Conservation (phyloP, 768 basidiomycete genomes). For the Leccinum aurantiacum region DNA sequence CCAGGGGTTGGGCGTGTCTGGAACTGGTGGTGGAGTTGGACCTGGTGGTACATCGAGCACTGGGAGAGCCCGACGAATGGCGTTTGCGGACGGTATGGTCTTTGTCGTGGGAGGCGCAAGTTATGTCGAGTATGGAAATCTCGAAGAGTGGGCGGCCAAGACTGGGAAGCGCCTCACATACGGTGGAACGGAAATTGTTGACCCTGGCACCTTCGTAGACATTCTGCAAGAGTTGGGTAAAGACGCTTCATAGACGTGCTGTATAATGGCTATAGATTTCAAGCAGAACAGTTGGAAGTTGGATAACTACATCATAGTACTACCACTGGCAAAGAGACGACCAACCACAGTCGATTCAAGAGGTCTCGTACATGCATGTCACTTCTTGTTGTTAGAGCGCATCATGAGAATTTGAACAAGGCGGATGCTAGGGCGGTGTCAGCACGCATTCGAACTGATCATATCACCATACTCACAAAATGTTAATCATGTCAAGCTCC, state of each 20-base stretch:
- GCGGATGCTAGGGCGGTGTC: constrained; percentile 54
- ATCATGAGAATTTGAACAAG: constrained; percentile 77
- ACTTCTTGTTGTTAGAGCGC: constrained; percentile 56
- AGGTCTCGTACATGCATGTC: constrained; percentile 24
- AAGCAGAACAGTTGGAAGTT: not conserved
- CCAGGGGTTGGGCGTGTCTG: constrained; percentile 47
- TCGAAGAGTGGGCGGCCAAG: constrained; percentile 88
- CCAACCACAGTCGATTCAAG: not conserved
- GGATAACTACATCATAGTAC: constrained; percentile 1
- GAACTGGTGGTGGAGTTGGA: constrained; percentile 45
- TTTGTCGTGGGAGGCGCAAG: constrained; percentile 97
- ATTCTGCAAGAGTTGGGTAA: constrained; percentile 68
- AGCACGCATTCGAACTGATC: constrained; percentile 2
- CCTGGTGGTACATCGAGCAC: constrained; percentile 33
- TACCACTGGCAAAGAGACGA: constrained; percentile 16
- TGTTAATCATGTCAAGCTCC: constrained; percentile 88
- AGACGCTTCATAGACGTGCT: constrained; percentile 26
- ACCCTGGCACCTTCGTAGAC: constrained; percentile 81
- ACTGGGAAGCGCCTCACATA: constrained; percentile 87
- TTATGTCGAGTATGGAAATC: constrained; percentile 95
- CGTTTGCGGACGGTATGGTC: constrained; percentile 85
- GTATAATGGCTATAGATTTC: constrained; percentile 43
- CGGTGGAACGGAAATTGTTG: constrained; percentile 93
- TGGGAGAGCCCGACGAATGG: constrained; percentile 60
- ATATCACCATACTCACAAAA: constrained; percentile 57